phyloP scores from a whole-genome alignment of 176 grass and related monocot genomes.

The Pontederia paniculata region DNA sequence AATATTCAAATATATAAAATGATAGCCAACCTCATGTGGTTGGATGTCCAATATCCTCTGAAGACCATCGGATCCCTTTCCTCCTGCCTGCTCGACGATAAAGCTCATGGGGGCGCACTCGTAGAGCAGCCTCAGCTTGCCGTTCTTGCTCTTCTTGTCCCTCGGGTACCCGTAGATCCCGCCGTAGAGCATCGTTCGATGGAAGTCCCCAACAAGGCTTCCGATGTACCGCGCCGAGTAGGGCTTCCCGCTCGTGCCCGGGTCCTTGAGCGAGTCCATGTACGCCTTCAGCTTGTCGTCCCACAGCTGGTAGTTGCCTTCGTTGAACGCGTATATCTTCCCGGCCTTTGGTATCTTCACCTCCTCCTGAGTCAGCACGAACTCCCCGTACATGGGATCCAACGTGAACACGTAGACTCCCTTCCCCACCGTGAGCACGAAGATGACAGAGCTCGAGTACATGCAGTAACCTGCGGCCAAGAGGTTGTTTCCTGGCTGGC shows the following conservation, averaged over 20 bases:
- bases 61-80: constrained; percentile 84
- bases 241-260: constrained; percentile 64
- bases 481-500: constrained; percentile 90
- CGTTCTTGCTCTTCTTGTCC: constrained; percentile 95
- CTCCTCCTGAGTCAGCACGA: constrained; percentile 91
- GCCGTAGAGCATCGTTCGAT: constrained; percentile 92
- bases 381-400: constrained; percentile 97
- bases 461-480: constrained; percentile 94
- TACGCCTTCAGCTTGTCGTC: constrained; percentile 87
- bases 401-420: constrained; percentile 96
- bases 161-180: constrained; percentile 94
- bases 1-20: too few relatives aligned
- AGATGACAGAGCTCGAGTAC: constrained; percentile 99
- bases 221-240: constrained; percentile 99
- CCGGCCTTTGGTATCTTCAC: constrained; percentile 75
- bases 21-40: constrained; percentile 49
- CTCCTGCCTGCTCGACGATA: constrained; percentile 93
- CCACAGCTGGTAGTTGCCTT: constrained; percentile 95
- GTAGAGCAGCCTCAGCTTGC: constrained; percentile 91
- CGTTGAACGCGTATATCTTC: constrained; percentile 94
- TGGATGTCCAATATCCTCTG: constrained; percentile 79
- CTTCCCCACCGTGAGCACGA: constrained; percentile 82
- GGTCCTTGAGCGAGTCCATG: constrained; percentile 99
- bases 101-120: constrained; percentile 99
- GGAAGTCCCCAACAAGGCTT: constrained; percentile 97